Evolutionary conservation across 1,284 basidiomycete genomes (phyloP), one percentile per base, ranked within the genome.

Genomic region (Ceratobasidium sp.): DNA sequence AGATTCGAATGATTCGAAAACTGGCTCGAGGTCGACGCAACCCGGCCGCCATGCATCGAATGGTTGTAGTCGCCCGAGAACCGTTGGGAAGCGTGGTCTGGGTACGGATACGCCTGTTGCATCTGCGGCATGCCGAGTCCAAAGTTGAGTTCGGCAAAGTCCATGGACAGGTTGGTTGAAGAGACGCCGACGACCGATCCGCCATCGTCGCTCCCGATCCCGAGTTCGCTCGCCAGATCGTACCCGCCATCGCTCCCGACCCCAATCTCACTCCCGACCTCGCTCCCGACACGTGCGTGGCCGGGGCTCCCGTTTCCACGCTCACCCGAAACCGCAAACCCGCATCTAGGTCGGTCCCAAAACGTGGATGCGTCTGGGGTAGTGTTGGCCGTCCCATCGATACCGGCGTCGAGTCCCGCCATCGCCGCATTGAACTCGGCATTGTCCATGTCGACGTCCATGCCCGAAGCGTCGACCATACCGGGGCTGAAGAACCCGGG

Each of bases 1-100:
- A 70, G 48, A 34, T 70, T 70, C 65, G 65, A 70, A 41, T 70
- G 65, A 26, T 70, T 70, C 23, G 64, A 67, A 30, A 67, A 67
- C 36, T 67, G 64, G 65, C 26, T 45, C 65, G 65, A 70, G 21
- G 39, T 67, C 6, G 64, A 67, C 8, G 52, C 64, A 9, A 52
- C 64, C n/a, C 48, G 36, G 21, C 28, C 62, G 9, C 61, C 61
- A 21, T 34, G 36, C 48, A 30, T 53, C 30, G 64, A 55, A 14
- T 39, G 50, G 21, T 30, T 12, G 52, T 67, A 67, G 18, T 67
- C 64, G 23, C 64, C 64, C 50, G 64, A 67, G 23, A 53, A 55
- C 36, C 64, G 48, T 39, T 60, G 59, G 14, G 53, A 55, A 16
- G 39, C 59, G 59, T 60, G 59, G 43, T 60, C 59, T 41, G 59